Percentiles rank a stretch among this genome's conserved stretches.
Conservation (phyloP, 345 rosid genomes). For the Microthlaspi erraticum region DNA sequence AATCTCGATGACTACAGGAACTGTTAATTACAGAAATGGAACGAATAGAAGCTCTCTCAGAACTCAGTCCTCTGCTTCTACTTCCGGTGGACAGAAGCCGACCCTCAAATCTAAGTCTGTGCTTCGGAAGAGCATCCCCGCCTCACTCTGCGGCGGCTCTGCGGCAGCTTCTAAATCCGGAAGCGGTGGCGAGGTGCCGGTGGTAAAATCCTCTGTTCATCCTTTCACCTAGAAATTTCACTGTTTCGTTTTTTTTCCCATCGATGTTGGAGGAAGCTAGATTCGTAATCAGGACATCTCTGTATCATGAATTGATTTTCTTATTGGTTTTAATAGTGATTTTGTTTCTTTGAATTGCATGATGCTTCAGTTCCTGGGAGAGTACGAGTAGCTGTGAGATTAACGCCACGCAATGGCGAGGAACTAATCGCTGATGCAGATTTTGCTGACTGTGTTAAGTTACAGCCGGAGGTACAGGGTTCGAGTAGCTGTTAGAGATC, state of each 20-base stretch:
- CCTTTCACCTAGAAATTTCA: no score
- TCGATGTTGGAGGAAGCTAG: neutral
- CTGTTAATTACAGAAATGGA: slow-evolving; percentile 59
- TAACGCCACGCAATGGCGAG: slow-evolving; percentile 82
- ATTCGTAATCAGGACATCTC: neutral
- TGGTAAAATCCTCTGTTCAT: slow-evolving; percentile 50
- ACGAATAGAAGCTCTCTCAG: slow-evolving; percentile 57
- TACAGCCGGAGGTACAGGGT: slow-evolving; percentile 92
- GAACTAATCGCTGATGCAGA: slow-evolving; percentile 92
- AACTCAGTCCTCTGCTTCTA: slow-evolving; percentile 48
- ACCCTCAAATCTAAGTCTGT: slow-evolving; percentile 63
- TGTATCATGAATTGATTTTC: slow-evolving; percentile 1
- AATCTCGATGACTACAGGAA: slow-evolving; percentile 53
- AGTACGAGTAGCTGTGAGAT: slow-evolving; percentile 95
- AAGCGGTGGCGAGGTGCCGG: slow-evolving; percentile 58
- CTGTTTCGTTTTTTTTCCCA: slow-evolving; percentile 12
- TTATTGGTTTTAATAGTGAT: slow-evolving; percentile 29
- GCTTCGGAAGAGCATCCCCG: slow-evolving; percentile 73
- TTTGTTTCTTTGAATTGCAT: slow-evolving; percentile 1
- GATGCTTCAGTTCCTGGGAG: slow-evolving; percentile 75
- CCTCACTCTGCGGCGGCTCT: slow-evolving; percentile 55
- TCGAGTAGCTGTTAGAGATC: no score
- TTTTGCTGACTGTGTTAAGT: slow-evolving; percentile 95
- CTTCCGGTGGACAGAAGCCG: slow-evolving; percentile 53
- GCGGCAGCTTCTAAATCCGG: slow-evolving; percentile 35